Evolutionary conservation across 2,329 filamentous ascomycete genomes (phyloP).

Genomic region (Epichloe uncinata): DNA sequence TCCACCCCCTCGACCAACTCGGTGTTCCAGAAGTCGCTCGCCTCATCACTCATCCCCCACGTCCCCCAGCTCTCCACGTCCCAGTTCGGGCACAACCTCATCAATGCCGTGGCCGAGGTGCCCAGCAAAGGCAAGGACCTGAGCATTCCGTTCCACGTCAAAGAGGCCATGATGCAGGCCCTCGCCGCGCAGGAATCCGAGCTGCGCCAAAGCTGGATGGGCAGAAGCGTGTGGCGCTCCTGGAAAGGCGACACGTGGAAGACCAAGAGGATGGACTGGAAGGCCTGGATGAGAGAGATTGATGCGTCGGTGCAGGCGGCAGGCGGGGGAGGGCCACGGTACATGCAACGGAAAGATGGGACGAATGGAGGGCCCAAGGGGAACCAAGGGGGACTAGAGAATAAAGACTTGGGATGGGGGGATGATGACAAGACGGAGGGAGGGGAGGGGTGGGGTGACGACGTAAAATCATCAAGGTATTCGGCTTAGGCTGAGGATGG

Average conservation of each 20-base stretch:
- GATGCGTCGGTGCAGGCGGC: conserved; percentile 4
- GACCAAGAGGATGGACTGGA: conserved; percentile 39
- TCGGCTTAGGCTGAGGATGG: too few relatives aligned
- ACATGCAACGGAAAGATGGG: background rate
- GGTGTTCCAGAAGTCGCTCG: conserved; percentile 42
- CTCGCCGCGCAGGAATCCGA: conserved; percentile 34
- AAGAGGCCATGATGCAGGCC: conserved; percentile 38
- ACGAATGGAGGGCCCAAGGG: too few relatives aligned
- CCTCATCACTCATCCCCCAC: conserved; percentile 32
- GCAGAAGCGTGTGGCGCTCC: conserved; percentile 41
- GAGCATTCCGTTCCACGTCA: conserved; percentile 42
- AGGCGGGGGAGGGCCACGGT: too few relatives aligned
- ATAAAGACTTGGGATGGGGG: background rate
- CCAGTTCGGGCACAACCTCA: conserved; percentile 36
- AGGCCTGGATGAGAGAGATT: conserved; percentile 41
- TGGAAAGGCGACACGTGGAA: conserved; percentile 48
- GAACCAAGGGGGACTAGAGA: too few relatives aligned
- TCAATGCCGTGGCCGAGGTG: conserved; percentile 34
- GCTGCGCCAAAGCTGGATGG: conserved; percentile 40
- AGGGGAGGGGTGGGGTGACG: too few relatives aligned
- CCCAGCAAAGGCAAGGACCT: conserved; percentile 35
- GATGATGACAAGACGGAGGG: background rate
- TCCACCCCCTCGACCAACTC: conserved; percentile 33
- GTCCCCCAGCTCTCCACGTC: conserved; percentile 32
- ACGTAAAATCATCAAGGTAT: too few relatives aligned